These are phyloP conservation scores for Auriculariales sp. DNA, from an alignment of 768 basidiomycete species.

Conservation along the genomic window DNA sequence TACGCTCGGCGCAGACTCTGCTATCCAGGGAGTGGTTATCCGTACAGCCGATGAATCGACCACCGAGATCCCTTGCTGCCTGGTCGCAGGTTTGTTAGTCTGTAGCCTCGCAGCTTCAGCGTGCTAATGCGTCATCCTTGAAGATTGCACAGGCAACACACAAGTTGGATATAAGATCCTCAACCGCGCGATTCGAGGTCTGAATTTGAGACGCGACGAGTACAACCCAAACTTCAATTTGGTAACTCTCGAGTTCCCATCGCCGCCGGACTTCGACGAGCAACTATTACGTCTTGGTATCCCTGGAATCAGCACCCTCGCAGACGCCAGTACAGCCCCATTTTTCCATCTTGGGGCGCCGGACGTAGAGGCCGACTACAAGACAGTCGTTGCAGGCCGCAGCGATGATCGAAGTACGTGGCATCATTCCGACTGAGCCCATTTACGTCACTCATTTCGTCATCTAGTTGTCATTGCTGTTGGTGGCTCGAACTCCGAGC, in stretches of 20 bases:
- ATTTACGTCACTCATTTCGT: background rate
- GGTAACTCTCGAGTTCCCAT: slow-evolving; percentile 6
- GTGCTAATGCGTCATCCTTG: background rate
- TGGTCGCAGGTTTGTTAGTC: slow-evolving; percentile 11
- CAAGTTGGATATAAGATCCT: slow-evolving; percentile 12
- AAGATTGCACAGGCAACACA: slow-evolving; percentile 13
- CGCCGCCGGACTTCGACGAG: slow-evolving; percentile 5
- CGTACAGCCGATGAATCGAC: slow-evolving; percentile 4
- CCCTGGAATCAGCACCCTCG: background rate
- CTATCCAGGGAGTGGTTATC: slow-evolving; percentile 4
- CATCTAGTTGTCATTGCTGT: background rate
- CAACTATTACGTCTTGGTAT: slow-evolving; percentile 2
- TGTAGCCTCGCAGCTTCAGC: background rate
- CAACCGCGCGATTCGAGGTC: background rate
- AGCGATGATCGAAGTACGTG: background rate
- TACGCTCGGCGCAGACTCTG: background rate
- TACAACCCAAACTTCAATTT: slow-evolving; percentile 12
- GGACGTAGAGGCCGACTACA: background rate
- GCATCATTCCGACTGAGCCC: background rate
- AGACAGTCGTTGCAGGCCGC: background rate
- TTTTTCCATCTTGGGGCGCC: background rate
- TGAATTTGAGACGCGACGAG: background rate
- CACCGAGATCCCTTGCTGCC: slow-evolving; percentile 4
- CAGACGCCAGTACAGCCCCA: background rate
- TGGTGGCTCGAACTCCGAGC: background rate